Conservation (phyloP, 257 asterid species). For the Anisodus tanguticus region DNA sequence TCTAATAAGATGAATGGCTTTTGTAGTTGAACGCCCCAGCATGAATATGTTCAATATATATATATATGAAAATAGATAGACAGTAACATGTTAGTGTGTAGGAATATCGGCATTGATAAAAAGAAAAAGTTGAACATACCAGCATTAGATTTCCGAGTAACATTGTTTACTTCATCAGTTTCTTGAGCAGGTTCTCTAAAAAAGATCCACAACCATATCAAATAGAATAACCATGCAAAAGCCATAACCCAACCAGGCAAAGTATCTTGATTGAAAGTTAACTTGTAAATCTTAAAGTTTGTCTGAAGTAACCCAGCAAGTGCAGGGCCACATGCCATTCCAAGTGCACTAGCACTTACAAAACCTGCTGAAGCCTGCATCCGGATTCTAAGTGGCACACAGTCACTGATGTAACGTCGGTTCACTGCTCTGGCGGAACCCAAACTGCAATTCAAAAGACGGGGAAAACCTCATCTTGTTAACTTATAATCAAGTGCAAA, state of each 20-base stretch:
- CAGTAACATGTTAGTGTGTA: neutral
- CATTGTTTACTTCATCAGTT: conserved; percentile 42
- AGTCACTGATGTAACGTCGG: conserved; percentile 92
- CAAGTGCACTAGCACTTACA: conserved; percentile 99
- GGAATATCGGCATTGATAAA: neutral
- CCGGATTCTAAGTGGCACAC: conserved; percentile 89
- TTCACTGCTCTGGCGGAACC: conserved; percentile 99
- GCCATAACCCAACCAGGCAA: conserved; percentile 99
- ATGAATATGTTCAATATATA: neutral
- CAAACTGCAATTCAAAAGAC: conserved; percentile 57
- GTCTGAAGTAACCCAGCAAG: conserved; percentile 88
- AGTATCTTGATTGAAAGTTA: conserved; percentile 84
- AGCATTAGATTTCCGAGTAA: conserved; percentile 50
- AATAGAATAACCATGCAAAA: conserved; percentile 71
- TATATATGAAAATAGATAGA: neutral
- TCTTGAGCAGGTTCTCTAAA: conserved; percentile 80
- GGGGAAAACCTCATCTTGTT: conserved; percentile 12
- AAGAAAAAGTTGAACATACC: conserved; percentile 22
- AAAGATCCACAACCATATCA: conserved; percentile 79
- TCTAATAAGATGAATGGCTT: too few relatives aligned
- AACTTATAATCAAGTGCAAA: neutral
- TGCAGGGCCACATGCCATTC: conserved; percentile 99
- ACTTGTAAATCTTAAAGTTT: conserved; percentile 60
- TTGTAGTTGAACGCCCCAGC: too few relatives aligned
- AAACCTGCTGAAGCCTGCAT: conserved; percentile 99